phyloP scores from a whole-genome alignment of 1,139 yeast species.

The Debaryomyces udenii region DNA sequence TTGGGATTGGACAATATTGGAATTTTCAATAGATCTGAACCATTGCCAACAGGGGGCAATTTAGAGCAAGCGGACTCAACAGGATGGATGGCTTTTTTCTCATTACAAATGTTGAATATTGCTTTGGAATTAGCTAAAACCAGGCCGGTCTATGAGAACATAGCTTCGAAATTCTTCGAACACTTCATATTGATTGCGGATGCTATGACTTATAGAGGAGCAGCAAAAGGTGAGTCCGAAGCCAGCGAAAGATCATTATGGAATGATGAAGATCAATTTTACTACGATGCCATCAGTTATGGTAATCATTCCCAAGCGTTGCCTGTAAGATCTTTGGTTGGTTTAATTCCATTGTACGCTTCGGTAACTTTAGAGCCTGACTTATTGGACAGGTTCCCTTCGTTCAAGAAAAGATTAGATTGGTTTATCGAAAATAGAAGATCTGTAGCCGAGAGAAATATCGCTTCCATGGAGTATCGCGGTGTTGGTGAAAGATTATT shows the following conservation, averaged over 20 bases:
- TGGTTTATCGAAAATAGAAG: conserved; percentile 83
- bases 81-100: conserved; percentile 98
- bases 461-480: conserved; percentile 82
- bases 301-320: conserved; percentile 73
- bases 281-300: conserved; percentile 90
- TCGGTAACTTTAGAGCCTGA: conserved; percentile 90
- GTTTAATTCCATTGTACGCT: conserved; percentile 91
- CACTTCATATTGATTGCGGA: conserved; percentile 92
- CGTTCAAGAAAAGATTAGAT: conserved; percentile 79
- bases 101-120: conserved; percentile 89
- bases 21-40: conserved; percentile 90
- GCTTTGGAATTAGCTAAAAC: conserved; percentile 87
- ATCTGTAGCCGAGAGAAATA: conserved; percentile 79
- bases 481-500: conserved; percentile 88
- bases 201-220: conserved; percentile 81
- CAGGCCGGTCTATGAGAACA: conserved; percentile 87
- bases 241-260: conserved; percentile 71
- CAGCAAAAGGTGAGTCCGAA: conserved; percentile 44
- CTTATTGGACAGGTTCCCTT: conserved; percentile 74
- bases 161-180: conserved; percentile 94
- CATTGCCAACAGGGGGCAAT: conserved; percentile 90
- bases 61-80: conserved; percentile 96
- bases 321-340: conserved; percentile 90
- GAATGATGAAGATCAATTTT: conserved; percentile 89
- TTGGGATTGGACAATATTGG: conserved; percentile 95